Conservation (phyloP, 208 protist genomes). For the Vickermania ingenoplastis region DNA sequence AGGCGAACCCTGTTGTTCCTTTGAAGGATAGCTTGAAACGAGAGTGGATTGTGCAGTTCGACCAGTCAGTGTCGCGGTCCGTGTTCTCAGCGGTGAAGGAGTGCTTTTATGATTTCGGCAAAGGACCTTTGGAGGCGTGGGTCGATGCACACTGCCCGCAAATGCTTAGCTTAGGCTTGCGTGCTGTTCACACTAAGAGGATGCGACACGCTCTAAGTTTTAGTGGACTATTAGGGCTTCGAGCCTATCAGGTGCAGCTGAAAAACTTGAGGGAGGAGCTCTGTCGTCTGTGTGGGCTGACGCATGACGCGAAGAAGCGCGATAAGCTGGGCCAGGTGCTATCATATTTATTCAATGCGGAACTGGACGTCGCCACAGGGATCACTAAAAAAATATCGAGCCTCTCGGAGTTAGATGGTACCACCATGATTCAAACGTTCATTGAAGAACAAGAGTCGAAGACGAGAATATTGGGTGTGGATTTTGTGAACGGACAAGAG, state of each 20-base stretch:
- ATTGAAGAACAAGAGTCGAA: slow-evolving; percentile 37
- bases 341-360: slow-evolving; percentile 50
- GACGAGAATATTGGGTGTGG: slow-evolving; percentile 44
- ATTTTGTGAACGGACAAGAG: slow-evolving; percentile 64
- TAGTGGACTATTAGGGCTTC: slow-evolving; percentile 34
- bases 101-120: slow-evolving; percentile 25
- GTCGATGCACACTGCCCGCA: slow-evolving; percentile 50
- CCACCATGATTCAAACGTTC: slow-evolving; percentile 65
- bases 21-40: slow-evolving; percentile 39
- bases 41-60: slow-evolving; percentile 64
- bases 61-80: slow-evolving; percentile 34
- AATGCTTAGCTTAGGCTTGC: slow-evolving; percentile 48
- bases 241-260: slow-evolving; percentile 35
- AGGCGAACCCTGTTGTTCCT: slow-evolving; percentile 16
- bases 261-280: slow-evolving; percentile 44
- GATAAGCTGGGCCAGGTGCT: slow-evolving; percentile 21
- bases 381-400: slow-evolving; percentile 33
- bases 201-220: slow-evolving; percentile 48
- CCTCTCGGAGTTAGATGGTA: slow-evolving; percentile 50
- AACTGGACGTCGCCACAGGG: slow-evolving; percentile 35
- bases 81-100: slow-evolving; percentile 35
- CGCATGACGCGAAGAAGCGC: slow-evolving; percentile 1
- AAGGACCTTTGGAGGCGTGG: slow-evolving; percentile 39
- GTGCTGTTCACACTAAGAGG: slow-evolving; percentile 55
- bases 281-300: slow-evolving; percentile 15